Base-by-base conservation (phyloP, 2,329 filamentous ascomycete genomes). In the Pestalotiopsis sp. region DNA sequence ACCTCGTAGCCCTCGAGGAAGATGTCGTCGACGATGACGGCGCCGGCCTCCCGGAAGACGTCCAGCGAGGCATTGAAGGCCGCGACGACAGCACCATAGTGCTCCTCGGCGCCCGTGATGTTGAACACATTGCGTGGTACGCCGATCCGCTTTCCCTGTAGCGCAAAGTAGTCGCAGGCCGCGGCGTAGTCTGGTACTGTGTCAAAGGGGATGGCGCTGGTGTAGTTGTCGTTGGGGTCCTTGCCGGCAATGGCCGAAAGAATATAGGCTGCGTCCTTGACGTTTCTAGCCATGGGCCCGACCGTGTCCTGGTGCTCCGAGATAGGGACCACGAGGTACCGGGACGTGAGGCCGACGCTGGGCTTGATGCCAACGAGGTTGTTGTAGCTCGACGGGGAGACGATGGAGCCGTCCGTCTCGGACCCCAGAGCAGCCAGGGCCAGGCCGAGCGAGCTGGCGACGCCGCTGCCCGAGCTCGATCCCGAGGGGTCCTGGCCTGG, bases 311-410 rank as follows among this genome's bases (percentile, higher is more conserved):
- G 89, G 72, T 89, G 86, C 39, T 85, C 78, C 2, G 85, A 87
- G 4, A 93, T 88, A 0, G 92, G 91, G 12, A 94, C 87, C 1
- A 92, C 90, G 4, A 91, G 81, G 69, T 86, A 80, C 14, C 88
- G 81, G 1, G 88, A 90, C 0, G 87, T 91, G 3, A 92, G 81
- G 0, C 90, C 91, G 1, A 92, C 87, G 0, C 89, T 91, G 1
- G 90, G 89, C 75, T 90, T 91, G 76, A 93, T 89, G 1, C 89
- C 91, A 0, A 92, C 90, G 1, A 92, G 71, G 66, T 90, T 90
- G 77, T 87, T 91, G 1, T 72, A 67, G 31, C 77, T 71, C 1
- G 81, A 75, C 0, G 91, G 91, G 4, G 81, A 84, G 1, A 92
- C 72, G 63, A 92, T 90, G 14, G 87, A 90, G 2, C 89, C 90